phyloP scores from a whole-genome alignment of 371 early-diverging fungal species.

The Capniomyces stellatus region DNA sequence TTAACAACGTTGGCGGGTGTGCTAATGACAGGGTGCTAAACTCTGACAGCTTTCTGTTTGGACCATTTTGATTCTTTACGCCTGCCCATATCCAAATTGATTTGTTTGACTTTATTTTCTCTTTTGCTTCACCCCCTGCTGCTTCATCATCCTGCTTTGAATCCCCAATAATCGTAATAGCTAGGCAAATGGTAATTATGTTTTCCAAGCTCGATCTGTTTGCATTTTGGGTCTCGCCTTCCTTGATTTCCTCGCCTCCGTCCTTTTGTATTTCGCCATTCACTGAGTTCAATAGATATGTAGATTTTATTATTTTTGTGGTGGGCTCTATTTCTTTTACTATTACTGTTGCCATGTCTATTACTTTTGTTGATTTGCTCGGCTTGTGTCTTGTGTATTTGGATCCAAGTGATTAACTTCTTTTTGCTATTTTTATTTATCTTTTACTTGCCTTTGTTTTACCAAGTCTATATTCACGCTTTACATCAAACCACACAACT shows the following conservation, averaged over 20 bases:
- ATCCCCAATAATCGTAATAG: neutral
- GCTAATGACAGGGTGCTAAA: neutral
- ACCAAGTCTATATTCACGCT: too few relatives aligned
- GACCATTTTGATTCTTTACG: neutral
- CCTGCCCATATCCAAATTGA: neutral
- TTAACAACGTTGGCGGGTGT: neutral
- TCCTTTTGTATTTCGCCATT: too few relatives aligned
- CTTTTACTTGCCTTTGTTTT: too few relatives aligned
- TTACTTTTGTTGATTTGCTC: too few relatives aligned
- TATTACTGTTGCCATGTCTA: too few relatives aligned
- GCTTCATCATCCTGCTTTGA: neutral
- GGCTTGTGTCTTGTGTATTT: too few relatives aligned
- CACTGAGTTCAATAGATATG: too few relatives aligned
- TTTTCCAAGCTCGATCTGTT: neutral
- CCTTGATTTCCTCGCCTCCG: neutral
- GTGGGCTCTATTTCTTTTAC: too few relatives aligned
- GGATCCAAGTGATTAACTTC: too few relatives aligned
- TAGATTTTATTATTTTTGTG: too few relatives aligned
- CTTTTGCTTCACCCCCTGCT: neutral
- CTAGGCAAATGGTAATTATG: neutral
- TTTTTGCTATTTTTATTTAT: too few relatives aligned
- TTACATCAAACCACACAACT: too few relatives aligned
- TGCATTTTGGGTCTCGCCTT: neutral
- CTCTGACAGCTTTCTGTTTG: neutral
- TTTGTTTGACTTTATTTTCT: neutral